Evolutionary conservation across 176 grass and related monocot species (phyloP), one percentile per base, ranked within the genome.

Genomic region (Chrysopogon serrulatus): DNA sequence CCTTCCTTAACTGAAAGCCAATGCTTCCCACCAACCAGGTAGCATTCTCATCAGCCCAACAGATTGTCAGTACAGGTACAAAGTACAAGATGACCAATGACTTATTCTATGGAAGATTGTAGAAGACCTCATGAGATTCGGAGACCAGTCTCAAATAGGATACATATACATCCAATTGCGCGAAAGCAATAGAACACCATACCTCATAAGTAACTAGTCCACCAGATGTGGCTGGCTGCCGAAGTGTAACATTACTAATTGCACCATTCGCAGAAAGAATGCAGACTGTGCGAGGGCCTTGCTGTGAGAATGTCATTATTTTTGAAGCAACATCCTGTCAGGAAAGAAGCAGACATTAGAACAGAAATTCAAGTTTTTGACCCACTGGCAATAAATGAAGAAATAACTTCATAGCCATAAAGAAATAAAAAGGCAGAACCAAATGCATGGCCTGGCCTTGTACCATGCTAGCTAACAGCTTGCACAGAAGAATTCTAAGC

Each of bases 301-400:
- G 97, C 79, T 99, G 93, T 63, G 97, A 99, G 81, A 99, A 99
- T 6, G 93, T 85, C 97, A 99, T 96, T 78, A 99, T 99, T 91
- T 99, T 96, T 82, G 97, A 99, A 73, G 97, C 91, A 71, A 99
- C 92, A 91, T 99, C 97, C 97, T 99, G 86, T 56, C 68, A 86
- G 63, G 9, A 33, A 82, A 76, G 77, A 9, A 63, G 40, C 78
- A 79, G 81, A 54, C 33, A 51, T 59, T 44, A 83, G 14, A 37
- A 80, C 31, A 42, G 16, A 87, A 84, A 68, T 30, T 1, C 44
- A 59, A 84, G n/a, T 51, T 68, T 68, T 35, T 42, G 41, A 16
- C 24, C 36, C 36, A 79, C 26, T 69, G 21, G 26, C 0, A 34
- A 42, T 0, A 60, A 44, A 65, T 65, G 53, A 64, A 74, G 15